A percentile compares a stretch with the other conserved stretches of the same genome.
These are phyloP conservation scores for Cladophialophora psammophila DNA, from an alignment of 2,329 filamentous ascomycete genomes.

Conservation along the genomic window DNA sequence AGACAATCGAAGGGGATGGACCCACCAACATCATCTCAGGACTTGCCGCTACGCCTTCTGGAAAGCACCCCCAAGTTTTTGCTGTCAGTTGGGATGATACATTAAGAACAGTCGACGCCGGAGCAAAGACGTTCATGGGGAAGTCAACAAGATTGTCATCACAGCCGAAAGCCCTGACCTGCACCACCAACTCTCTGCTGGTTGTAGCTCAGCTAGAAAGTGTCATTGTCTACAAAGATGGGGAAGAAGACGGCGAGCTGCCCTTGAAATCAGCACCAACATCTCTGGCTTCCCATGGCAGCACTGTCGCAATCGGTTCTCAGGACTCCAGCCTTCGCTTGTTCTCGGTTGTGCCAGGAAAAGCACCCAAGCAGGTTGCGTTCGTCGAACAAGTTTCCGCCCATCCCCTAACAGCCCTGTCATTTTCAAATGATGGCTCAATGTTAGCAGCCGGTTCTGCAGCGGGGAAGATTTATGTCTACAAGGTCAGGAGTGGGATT, in stretches of 20 bases:
- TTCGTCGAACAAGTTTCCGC: conserved; percentile 69
- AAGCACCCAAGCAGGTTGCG: conserved; percentile 63
- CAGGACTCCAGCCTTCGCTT: conserved; percentile 78
- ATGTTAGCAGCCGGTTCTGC: conserved; percentile 83
- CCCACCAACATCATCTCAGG: conserved; percentile 88
- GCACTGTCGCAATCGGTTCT: conserved; percentile 76
- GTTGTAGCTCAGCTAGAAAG: conserved; percentile 67
- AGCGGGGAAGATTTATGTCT: conserved; percentile 86
- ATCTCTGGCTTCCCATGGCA: conserved; percentile 73
- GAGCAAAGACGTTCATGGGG: conserved; percentile 77
- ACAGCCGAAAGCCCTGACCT: conserved; percentile 79
- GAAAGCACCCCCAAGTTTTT: conserved; percentile 68
- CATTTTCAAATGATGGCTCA: conserved; percentile 80
- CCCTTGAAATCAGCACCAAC: conserved; percentile 71
- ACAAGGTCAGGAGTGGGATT: conserved; percentile 67
- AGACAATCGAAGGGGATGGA: conserved; percentile 76
- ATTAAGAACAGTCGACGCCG: conserved; percentile 77
- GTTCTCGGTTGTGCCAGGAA: conserved; percentile 67
- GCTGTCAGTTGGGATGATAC: conserved; percentile 95
- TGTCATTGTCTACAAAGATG: conserved; percentile 64
- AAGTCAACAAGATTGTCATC: conserved; percentile 71
- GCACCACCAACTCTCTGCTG: conserved; percentile 60
- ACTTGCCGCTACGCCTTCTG: conserved; percentile 62
- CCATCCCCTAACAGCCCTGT: conserved; percentile 76
- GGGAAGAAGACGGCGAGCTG: conserved; percentile 65